Evolutionary conservation across 805 yeast genomes (phyloP), one percentile per base, ranked within the genome.

Genomic region (Spathaspora girioi): DNA sequence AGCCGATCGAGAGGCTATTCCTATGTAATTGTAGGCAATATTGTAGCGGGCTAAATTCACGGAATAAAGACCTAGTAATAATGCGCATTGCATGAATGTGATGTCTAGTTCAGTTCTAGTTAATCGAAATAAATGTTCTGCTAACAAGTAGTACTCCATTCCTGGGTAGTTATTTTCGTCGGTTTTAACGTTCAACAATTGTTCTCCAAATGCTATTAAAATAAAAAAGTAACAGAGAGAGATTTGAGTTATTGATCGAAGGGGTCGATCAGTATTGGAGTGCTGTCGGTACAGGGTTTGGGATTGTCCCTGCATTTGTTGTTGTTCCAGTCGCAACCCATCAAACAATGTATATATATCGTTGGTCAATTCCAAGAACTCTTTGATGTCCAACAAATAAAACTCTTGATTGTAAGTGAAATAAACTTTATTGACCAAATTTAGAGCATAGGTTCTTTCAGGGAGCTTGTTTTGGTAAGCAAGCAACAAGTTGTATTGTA

Each of bases 131-230:
- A 73, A 50, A 47, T 64, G 66, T 20, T 63, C 57, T 3, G 77
- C 74, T 42, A 64, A 52, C 9, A 66, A 54, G 56, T 64, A 71
- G 52, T 56, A 68, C 29, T 65, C 66, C 19, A 67, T 62, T 2
- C 77, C 78, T 1, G 76, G 76, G 27, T 20, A 50, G 26, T 29
- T 41, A 43, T 27, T 35, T 26, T 45, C 47, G 10, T 43, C 46
- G 11, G 38, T 26, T 19, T 31, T 45, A 20, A 49, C 32, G 15
- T 49, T 41, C 35, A 47, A 46, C 45, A 70, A 54, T 58, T 73
- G 78, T 52, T 70, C 71, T 6, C 77, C 77, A 53, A 67, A 71
- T 1, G 76, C 77, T 35, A 71, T 35, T 15, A 71, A 47, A 4
- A 64, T 61, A 50, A 68, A 71, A 48, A 72, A 61, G 52, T 67